These are phyloP conservation scores for Phytopythium aichiense DNA, from an alignment of 352 stramenopile species.

Conservation along the genomic window DNA sequence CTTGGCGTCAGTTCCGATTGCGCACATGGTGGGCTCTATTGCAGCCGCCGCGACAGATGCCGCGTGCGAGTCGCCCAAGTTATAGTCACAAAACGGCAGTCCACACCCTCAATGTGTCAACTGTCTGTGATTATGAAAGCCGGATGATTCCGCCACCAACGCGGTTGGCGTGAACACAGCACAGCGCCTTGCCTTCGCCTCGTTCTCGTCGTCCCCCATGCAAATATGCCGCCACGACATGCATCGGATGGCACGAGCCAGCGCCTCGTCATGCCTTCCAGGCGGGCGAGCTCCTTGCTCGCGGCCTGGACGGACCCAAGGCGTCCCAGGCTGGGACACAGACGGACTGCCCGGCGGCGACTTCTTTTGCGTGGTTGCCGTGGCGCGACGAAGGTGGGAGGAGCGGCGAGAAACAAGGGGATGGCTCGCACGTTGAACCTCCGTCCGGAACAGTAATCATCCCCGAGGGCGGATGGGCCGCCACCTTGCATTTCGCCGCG, in stretches of 20 bases:
- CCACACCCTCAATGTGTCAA: neutral
- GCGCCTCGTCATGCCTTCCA: too few relatives aligned
- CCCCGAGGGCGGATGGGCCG: neutral
- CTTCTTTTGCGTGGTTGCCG: neutral
- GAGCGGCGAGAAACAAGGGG: too few relatives aligned
- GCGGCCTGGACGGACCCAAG: too few relatives aligned
- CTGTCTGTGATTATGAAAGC: neutral
- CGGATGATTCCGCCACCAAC: neutral
- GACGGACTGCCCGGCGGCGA: too few relatives aligned
- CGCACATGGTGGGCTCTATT: neutral
- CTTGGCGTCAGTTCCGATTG: neutral
- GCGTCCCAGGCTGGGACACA: too few relatives aligned
- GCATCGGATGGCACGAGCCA: too few relatives aligned
- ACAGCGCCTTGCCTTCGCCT: too few relatives aligned
- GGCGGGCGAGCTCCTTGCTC: too few relatives aligned
- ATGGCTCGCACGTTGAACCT: neutral
- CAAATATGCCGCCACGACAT: too few relatives aligned
- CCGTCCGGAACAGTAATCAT: neutral
- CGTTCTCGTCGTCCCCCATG: too few relatives aligned
- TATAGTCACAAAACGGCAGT: neutral
- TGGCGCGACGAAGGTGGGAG: neutral
- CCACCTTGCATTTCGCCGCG: slow-evolving; percentile 2
- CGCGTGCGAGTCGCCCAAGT: neutral
- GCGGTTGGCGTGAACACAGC: too few relatives aligned
- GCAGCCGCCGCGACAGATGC: neutral